Conservation (phyloP, 352 stramenopile species). For the Saprolegnia parasitica region DNA sequence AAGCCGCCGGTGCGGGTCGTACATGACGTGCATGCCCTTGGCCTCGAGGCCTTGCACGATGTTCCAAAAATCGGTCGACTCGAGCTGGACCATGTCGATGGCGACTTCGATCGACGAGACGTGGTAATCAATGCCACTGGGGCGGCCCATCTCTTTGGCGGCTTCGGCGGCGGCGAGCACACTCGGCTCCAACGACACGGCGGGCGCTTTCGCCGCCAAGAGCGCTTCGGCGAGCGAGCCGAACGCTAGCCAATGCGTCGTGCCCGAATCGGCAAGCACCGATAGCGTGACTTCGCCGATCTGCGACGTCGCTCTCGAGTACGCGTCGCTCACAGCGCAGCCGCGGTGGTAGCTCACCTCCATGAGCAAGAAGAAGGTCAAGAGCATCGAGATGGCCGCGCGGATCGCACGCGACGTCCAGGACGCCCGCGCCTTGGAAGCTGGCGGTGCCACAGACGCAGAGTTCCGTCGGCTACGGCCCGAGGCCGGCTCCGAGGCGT, state of each 20-base stretch:
- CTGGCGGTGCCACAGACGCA: not conserved
- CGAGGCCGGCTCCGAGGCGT: not conserved
- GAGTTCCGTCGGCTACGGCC: not conserved
- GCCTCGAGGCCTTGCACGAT: slow-evolving; percentile 21
- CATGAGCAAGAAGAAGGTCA: slow-evolving; percentile 23
- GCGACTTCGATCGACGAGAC: slow-evolving; percentile 23
- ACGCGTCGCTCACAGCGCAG: slow-evolving; percentile 24
- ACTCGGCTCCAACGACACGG: not conserved
- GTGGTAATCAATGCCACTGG: slow-evolving; percentile 22
- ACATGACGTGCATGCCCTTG: slow-evolving; percentile 21
- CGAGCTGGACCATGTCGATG: slow-evolving; percentile 9
- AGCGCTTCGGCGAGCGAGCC: slow-evolving; percentile 22
- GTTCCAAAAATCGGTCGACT: slow-evolving; percentile 7
- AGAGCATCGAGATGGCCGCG: not conserved
- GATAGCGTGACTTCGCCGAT: slow-evolving; percentile 21
- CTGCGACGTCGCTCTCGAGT: slow-evolving; percentile 18
- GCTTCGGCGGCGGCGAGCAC: slow-evolving; percentile 15
- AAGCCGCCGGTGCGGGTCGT: not conserved
- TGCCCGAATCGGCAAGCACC: not conserved
- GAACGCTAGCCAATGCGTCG: slow-evolving; percentile 24
- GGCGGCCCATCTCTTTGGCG: not conserved
- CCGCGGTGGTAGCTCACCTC: slow-evolving; percentile 24
- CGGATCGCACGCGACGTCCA: slow-evolving; percentile 7
- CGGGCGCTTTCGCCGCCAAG: slow-evolving; percentile 4
- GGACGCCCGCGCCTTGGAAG: not conserved